Conservation (phyloP, 2,329 filamentous ascomycete genomes). For the Stemphylium lycopersici region DNA sequence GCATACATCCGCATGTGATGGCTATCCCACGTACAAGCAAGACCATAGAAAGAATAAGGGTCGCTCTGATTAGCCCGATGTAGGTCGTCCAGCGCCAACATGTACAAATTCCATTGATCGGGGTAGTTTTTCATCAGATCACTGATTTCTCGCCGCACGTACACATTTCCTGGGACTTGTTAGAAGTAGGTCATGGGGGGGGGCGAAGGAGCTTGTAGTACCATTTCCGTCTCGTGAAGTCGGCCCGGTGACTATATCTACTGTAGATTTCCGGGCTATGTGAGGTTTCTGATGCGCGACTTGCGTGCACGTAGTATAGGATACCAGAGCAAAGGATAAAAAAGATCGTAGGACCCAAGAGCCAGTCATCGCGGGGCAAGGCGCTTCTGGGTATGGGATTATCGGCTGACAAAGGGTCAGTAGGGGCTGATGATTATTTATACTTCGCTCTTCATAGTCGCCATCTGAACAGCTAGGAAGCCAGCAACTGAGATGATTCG, state of each 20-base stretch:
- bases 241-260: conserved; percentile 26
- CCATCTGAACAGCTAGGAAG: neutral
- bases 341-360: conserved; percentile 1
- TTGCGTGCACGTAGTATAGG: conserved; percentile 14
- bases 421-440: neutral
- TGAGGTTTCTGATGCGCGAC: neutral
- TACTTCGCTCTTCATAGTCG: neutral
- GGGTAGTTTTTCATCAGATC: conserved; percentile 63
- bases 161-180: conserved; percentile 32
- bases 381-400: neutral
- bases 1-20: neutral
- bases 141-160: conserved; percentile 69
- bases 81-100: conserved; percentile 74
- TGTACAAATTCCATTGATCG: conserved; percentile 76
- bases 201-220: neutral
- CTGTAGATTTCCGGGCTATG: conserved; percentile 4
- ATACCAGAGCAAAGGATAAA: conserved; percentile 7
- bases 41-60: conserved; percentile 75
- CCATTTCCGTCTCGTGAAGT: conserved; percentile 28
- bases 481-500: neutral
- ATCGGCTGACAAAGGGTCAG: conserved; percentile 4
- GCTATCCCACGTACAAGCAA: conserved; percentile 65
- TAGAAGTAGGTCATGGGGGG: neutral
- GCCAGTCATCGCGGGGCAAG: conserved; percentile 13
- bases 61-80: conserved; percentile 68